Base-by-base conservation (phyloP, 352 stramenopile genomes). In the Globisporangium acanthophoron region DNA sequence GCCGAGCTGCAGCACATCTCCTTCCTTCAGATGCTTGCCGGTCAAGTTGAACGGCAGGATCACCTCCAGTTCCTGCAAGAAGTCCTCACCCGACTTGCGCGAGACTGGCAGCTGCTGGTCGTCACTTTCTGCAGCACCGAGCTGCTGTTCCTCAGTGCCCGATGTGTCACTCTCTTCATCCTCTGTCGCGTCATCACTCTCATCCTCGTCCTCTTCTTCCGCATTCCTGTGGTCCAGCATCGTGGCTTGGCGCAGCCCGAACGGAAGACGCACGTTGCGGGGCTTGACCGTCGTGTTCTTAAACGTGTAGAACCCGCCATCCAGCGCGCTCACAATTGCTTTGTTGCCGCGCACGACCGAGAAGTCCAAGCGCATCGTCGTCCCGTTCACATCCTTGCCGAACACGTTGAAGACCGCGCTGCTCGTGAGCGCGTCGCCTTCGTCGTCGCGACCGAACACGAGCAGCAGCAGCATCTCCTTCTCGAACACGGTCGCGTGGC, bases 31-130 rank as follows among this genome's bases (percentile, higher is more conserved):
- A 40, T 88, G 73, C 61, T 89, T 91, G 7, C 73, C 77, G 5
- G 80, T 89, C 45, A 86, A 44, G 55, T 91, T 87, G 54, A 91
- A 86, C 3, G 80, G 80, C 48, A 91, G 51, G 31, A 89, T 71
- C 21, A 91, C 64, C 40, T 88, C 71, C 33, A 91, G 51, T 44
- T 59, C 58, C 31, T 64, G 51, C 0, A 64, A 37, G 33, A 31
- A 57, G 20, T 49, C 39, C 20, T 31, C 31, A 2, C 39, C 29
- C 29, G 33, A 16, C 13, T n/a, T 35, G n/a, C 18, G 43, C 43
- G 15, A 4, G 41, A 70, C 52, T 21, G 68, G 64, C 35, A 74
- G 56, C 9, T 72, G 52, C 13, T 16, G 44, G 12, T 56, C 44
- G 3, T 20, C 29, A 6, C 31, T 31, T 13, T 52, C 31, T n/a